Base-by-base conservation (phyloP, 129 eudicot species). In the Escallonia herrerae region DNA sequence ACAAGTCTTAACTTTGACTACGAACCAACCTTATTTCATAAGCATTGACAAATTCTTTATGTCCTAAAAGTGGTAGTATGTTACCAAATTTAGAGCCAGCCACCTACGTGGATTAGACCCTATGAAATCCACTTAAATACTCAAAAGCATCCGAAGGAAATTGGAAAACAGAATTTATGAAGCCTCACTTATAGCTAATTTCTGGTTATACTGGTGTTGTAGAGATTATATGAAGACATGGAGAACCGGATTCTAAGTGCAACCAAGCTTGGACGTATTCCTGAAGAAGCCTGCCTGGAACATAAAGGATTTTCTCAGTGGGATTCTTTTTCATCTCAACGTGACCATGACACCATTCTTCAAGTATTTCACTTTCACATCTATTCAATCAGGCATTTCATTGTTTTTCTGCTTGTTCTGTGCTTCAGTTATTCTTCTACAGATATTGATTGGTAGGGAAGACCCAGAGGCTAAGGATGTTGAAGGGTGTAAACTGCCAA, bases 401-500 rank as follows among this genome's bases (percentile, higher is more conserved):
- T 51, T 51, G 56, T 51, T 10, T 51, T n/a, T 5, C 12, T 51
- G 56, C 56, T 10, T 51, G 56, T n/a, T 9, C 22, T 2, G 3
- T 48, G 8, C 12, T 51, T 47, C 4, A 3, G 2, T 15, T 22
- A 22, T 53, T 53, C 6, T 41, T 54, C 47, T 55, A 42, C 78
- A 89, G 96, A 85, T 85, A 64, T 45, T 89, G 53, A 81, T 82
- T 40, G 85, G 79, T 65, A 78, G 81, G 40, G 75, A 46, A 53
- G 71, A 71, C 41, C 38, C 61, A 59, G 60, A 80, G 41, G 69
- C 74, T 43, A 40, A 64, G 57, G 96, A 85, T 61, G 61, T 48
- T 62, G 94, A 79, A n/a, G 90, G 87, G 7, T 63, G 76, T 46
- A 65, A 62, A 53, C 80, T 89, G 58, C 96, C 96, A 43, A 85